These are phyloP conservation scores for Huntiella omanensis DNA, from an alignment of 2,329 filamentous ascomycete genomes.

Conservation along the genomic window DNA sequence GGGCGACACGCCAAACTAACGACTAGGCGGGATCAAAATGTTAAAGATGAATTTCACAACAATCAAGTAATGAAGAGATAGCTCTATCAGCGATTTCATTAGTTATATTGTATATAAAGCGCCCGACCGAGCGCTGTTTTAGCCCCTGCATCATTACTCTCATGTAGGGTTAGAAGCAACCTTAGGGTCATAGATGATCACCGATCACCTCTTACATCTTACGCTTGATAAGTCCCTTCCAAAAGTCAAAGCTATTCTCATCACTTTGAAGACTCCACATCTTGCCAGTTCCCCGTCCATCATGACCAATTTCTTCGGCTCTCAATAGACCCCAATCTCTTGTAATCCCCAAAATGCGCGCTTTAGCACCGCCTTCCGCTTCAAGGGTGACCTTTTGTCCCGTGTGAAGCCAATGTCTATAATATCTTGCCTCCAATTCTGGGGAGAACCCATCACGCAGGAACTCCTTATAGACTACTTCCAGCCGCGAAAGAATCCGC, in stretches of 20 bases:
- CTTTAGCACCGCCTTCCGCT: conserved; percentile 54
- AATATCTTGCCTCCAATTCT: conserved; percentile 59
- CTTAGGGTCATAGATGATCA: too few species aligned
- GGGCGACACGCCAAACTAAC: too few species aligned
- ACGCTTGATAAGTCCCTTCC: conserved; percentile 65
- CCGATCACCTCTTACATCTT: conserved; percentile 35
- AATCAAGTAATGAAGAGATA: too few species aligned
- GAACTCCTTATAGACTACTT: conserved; percentile 60
- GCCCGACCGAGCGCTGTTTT: too few species aligned
- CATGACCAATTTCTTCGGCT: conserved; percentile 62
- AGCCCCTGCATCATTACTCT: too few species aligned
- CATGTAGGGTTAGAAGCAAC: too few species aligned
- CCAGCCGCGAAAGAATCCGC: conserved; percentile 58
- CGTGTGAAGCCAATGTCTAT: conserved; percentile 69
- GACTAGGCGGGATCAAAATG: too few species aligned
- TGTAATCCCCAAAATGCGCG: conserved; percentile 71
- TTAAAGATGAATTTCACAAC: too few species aligned
- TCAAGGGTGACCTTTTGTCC: conserved; percentile 57
- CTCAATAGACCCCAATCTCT: conserved; percentile 75
- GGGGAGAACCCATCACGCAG: conserved; percentile 54
- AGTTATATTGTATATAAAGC: too few species aligned
- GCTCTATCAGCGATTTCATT: too few species aligned
- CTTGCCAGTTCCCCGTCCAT: conserved; percentile 57
- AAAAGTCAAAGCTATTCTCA: conserved; percentile 97
- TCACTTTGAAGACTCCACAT: conserved; percentile 80